These are phyloP conservation scores for Pleurotus ostreatus DNA, from an alignment of 768 basidiomycete species.

Conservation along the genomic window DNA sequence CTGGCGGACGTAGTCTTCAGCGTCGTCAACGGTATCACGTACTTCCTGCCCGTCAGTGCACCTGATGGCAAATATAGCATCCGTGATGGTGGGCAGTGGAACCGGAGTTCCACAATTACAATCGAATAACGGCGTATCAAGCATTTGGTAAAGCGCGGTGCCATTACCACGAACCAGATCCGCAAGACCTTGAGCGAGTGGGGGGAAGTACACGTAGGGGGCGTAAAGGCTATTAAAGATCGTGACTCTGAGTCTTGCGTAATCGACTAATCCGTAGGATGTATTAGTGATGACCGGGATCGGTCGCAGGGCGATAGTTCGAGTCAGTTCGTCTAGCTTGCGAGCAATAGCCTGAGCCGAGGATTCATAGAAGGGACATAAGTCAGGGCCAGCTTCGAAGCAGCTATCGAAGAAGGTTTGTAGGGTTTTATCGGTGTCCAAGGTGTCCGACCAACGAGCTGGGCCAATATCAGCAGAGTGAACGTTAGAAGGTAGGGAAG, in stretches of 20 bases:
- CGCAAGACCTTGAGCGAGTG: slow-evolving; percentile 17
- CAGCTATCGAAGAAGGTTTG: slow-evolving; percentile 19
- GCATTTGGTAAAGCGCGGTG: slow-evolving; percentile 9
- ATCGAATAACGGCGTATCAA: neutral
- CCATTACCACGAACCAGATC: slow-evolving; percentile 21
- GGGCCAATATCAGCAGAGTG: neutral
- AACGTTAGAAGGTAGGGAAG: neutral
- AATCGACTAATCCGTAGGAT: slow-evolving; percentile 21
- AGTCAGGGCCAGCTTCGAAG: slow-evolving; percentile 13
- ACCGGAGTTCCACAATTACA: neutral
- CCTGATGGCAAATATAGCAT: slow-evolving; percentile 12
- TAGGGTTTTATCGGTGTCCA: slow-evolving; percentile 18
- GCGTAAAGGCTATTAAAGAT: slow-evolving; percentile 19
- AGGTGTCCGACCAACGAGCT: slow-evolving; percentile 6
- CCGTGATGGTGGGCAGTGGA: neutral
- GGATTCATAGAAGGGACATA: slow-evolving; percentile 19
- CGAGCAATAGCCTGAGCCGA: slow-evolving; percentile 13
- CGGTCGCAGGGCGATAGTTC: slow-evolving; percentile 12
- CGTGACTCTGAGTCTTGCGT: slow-evolving; percentile 11
- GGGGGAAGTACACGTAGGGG: slow-evolving; percentile 16
- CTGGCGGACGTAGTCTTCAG: slow-evolving; percentile 6
- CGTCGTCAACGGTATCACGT: slow-evolving; percentile 11
- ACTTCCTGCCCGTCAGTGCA: slow-evolving; percentile 19
- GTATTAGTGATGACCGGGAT: slow-evolving; percentile 14
- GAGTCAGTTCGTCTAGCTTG: slow-evolving; percentile 13